phyloP scores from a whole-genome alignment of 2,329 filamentous ascomycete genomes.

The Xylaria sp. region DNA sequence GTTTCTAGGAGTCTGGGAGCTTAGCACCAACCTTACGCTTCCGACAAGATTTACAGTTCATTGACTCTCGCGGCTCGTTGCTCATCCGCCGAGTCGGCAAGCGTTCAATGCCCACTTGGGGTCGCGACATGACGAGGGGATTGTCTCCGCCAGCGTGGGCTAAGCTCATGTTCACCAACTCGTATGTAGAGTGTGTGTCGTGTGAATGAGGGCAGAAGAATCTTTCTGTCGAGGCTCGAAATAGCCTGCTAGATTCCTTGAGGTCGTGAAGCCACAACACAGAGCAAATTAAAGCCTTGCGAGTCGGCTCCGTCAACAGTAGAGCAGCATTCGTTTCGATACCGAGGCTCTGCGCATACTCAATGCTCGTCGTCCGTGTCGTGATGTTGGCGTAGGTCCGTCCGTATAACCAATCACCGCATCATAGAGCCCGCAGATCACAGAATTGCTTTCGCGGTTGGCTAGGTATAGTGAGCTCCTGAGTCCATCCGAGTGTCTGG shows the following conservation, averaged over 20 bases:
- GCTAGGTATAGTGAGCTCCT: conserved; percentile 21
- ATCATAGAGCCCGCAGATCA: conserved; percentile 8
- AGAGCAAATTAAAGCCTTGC: conserved; percentile 7
- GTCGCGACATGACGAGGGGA: conserved; percentile 72
- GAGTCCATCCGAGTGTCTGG: conserved; percentile 23
- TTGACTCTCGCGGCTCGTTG: conserved; percentile 81
- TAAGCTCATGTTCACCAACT: conserved; percentile 56
- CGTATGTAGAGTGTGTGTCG: conserved; percentile 54
- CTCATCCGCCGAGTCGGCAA: conserved; percentile 76
- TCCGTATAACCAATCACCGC: conserved; percentile 13
- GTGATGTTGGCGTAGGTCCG: conserved; percentile 16
- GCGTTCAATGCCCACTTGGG: conserved; percentile 84
- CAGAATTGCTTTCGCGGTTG: not conserved
- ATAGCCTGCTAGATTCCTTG: not conserved
- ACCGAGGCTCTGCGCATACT: conserved; percentile 31
- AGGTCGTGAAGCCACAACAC: conserved; percentile 20
- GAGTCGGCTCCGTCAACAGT: conserved; percentile 29
- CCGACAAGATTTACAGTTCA: conserved; percentile 96
- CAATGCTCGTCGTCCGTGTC: conserved; percentile 19
- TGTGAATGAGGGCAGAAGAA: conserved; percentile 10
- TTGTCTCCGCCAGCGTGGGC: conserved; percentile 58
- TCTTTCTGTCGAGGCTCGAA: conserved; percentile 8
- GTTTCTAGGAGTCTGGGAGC: conserved; percentile 28
- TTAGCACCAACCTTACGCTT: conserved; percentile 79
- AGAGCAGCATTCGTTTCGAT: conserved; percentile 20